Evolutionary conservation across 805 yeast genomes (phyloP).

Genomic region (Tetrapisispora namnaoensis): DNA sequence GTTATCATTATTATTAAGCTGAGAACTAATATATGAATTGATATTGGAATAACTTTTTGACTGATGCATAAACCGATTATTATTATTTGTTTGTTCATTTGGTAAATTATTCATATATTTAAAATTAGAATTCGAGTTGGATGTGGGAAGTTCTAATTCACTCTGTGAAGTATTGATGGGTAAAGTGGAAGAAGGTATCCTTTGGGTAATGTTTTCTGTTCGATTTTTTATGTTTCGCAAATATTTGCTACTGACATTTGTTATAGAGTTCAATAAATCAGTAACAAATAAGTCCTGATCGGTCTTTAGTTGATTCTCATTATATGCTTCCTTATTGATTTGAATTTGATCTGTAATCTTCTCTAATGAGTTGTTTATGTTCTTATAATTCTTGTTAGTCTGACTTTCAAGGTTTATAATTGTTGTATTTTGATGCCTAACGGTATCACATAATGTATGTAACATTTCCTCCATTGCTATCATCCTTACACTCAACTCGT

Average conservation of each 20-base stretch:
- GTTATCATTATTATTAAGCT: not conserved
- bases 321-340: not conserved
- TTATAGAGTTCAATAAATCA: conserved; percentile 24
- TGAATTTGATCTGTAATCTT: not conserved
- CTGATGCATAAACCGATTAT: not conserved
- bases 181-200: not conserved
- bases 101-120: not conserved
- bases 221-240: conserved; percentile 9
- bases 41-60: not conserved
- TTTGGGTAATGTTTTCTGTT: not conserved
- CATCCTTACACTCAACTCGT: conserved; percentile 24
- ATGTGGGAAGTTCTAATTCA: not conserved
- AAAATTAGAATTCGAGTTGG: not conserved
- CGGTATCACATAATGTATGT: conserved; percentile 15
- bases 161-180: not conserved
- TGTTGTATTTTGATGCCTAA: conserved; percentile 16
- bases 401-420: conserved; percentile 3
- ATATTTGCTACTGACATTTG: conserved; percentile 23
- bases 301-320: conserved; percentile 2
- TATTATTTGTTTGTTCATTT: not conserved
- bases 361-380: not conserved
- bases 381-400: conserved; percentile 1
- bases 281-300: conserved; percentile 18
- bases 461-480: conserved; percentile 26
- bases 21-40: not conserved